Base-by-base conservation (phyloP, 352 stramenopile genomes). In the Phytophthora cryptogea region DNA sequence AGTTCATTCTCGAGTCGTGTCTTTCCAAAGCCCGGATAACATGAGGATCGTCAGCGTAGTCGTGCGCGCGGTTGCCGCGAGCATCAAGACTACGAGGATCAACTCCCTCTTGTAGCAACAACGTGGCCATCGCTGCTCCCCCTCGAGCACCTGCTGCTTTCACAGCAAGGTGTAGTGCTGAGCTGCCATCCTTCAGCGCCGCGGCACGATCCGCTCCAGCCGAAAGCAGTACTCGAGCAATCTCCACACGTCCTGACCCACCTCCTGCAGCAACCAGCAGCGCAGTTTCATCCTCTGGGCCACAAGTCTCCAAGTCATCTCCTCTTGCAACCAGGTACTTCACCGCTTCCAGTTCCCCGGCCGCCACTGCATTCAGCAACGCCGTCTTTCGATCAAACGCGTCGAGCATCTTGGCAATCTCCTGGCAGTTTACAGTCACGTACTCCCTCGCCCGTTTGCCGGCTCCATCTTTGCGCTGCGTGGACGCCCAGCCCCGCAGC, bases 111-210 rank as follows among this genome's bases (percentile, higher is more conserved):
- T 62, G 28, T 31, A 67, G 16, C 36, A 67, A 17, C 41, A 67
- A 30, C 16, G 26, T 43, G 8, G 62, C 50, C 59, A 67, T 67
- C 8, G 46, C 17, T 14, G 50, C 50, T 5, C 59, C 59, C 16
- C 59, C 59, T n/a, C 59, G 50, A 7, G 59, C 59, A 11, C 59
- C 59, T 33, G 59, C 59, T 52, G 59, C 51, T 67, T 47, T 67
- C 28, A 67, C 59, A 7, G 59, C 59, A 33, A 67, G 37, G 28
- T 67, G 59, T 9, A 67, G 59, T 5, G 59, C 59, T 4, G 41
- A 61, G 16, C 59, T 67, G 17, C 59, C 59, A 40, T 67, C 26
- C 10, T 62, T 67, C 44, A 67, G 46, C 14, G 59, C 42, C 11
- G 43, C 59, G 0, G 31, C 8, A 17, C 50, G 50, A 31, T 67